Evolutionary conservation across 345 rosid genomes (phyloP).

Genomic region (Euclidium syriacum): DNA sequence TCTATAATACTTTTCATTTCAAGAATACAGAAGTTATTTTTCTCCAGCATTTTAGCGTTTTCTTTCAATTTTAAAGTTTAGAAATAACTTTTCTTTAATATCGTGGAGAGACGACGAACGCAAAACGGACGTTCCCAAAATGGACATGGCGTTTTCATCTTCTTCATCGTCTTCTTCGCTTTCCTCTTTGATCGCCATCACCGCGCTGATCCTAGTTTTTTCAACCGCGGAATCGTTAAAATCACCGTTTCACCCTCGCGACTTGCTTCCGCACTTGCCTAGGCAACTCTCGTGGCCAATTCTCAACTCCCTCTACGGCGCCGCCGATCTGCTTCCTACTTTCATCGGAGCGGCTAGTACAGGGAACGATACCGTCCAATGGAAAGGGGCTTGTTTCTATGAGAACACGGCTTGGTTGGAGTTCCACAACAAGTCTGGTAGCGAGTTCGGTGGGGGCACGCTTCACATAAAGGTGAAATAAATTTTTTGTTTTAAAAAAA

Average conservation of each 20-base stretch:
- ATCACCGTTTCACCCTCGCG: conserved; percentile 60
- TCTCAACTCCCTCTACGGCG: conserved; percentile 53
- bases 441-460: conserved; percentile 87
- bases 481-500: no score
- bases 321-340: conserved; percentile 76
- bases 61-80: neutral
- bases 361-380: conserved; percentile 34
- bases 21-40: neutral
- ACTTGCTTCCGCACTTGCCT: conserved; percentile 72
- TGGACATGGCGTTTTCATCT: conserved; percentile 22
- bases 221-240: conserved; percentile 24
- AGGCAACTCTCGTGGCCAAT: conserved; percentile 78
- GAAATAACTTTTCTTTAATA: neutral
- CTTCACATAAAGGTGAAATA: conserved; percentile 52
- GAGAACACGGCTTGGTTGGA: conserved; percentile 73
- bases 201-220: conserved; percentile 6
- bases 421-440: conserved; percentile 78
- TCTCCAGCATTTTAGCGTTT: neutral
- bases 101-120: conserved; percentile 4
- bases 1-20: no score
- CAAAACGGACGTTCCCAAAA: neutral
- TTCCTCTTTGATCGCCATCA: conserved; percentile 13
- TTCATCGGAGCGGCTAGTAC: conserved; percentile 70
- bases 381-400: conserved; percentile 98
- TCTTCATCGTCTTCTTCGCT: conserved; percentile 14